Percentiles rank a stretch among this genome's conserved stretches.
Evolutionary conservation across 495 filamentous ascomycete species (phyloP).

Genomic region (Xylaria castorea): DNA sequence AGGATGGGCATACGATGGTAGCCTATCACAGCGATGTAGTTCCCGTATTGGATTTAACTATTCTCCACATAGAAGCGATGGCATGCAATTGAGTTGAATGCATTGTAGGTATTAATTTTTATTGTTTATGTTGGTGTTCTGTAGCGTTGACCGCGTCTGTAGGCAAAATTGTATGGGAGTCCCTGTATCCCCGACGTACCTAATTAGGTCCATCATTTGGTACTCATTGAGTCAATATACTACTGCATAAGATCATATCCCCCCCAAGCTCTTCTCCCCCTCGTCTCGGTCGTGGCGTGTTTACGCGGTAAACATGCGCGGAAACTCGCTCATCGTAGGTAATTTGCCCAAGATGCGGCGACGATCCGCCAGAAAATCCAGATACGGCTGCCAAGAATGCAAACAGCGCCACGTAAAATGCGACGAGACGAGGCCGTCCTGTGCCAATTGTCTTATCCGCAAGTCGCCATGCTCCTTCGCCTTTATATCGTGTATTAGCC

Average conservation of each 20-base stretch:
- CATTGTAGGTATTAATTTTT: no score
- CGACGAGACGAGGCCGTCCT: background rate
- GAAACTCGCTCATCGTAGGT: background rate
- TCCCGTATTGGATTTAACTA: background rate
- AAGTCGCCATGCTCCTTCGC: background rate
- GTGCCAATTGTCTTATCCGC: background rate
- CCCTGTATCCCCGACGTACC: background rate
- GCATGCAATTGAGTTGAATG: no score
- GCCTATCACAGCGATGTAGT: background rate
- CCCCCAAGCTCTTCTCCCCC: background rate
- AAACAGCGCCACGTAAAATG: background rate
- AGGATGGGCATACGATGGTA: no score
- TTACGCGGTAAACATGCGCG: background rate
- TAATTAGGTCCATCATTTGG: background rate
- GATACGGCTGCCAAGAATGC: background rate
- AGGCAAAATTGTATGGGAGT: slow-evolving; percentile 1
- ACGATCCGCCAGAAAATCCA: background rate
- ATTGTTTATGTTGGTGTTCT: background rate
- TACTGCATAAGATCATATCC: no score
- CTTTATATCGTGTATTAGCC: background rate
- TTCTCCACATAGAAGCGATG: no score
- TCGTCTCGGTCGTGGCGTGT: background rate
- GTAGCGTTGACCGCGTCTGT: background rate
- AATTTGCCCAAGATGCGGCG: no score
- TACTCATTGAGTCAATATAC: background rate